A percentile compares a stretch with the other conserved stretches of the same genome.
phyloP scores from a whole-genome alignment of 495 filamentous ascomycete genomes.

The Bombardia bombarda region DNA sequence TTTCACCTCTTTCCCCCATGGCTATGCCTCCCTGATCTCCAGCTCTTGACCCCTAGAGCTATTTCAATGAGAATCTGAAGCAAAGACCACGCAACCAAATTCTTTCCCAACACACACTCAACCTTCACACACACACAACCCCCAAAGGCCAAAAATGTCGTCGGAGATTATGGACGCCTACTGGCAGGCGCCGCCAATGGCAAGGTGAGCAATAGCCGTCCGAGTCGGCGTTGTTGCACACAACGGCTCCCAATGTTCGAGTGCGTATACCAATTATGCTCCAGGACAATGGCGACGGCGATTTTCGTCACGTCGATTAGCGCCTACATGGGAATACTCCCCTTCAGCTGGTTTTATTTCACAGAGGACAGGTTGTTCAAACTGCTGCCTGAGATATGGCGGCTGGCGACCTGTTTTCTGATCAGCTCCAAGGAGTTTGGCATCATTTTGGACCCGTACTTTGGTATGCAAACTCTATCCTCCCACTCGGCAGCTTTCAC shows the following conservation, averaged over 20 bases:
- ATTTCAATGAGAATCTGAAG: constrained; percentile 10
- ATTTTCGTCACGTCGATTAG: constrained; percentile 56
- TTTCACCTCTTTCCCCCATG: constrained; percentile 5
- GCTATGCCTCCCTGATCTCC: constrained; percentile 14
- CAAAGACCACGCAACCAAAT: too few relatives aligned
- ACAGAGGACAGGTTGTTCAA: constrained; percentile 46
- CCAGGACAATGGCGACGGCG: constrained; percentile 63
- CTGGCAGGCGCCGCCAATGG: constrained; percentile 62
- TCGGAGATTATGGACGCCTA: constrained; percentile 52
- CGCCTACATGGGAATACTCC: constrained; percentile 53
- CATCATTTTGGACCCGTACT: constrained; percentile 78
- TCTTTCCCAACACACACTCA: too few relatives aligned
- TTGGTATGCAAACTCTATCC: constrained; percentile 43
- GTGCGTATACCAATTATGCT: constrained; percentile 1
- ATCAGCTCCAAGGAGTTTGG: constrained; percentile 54
- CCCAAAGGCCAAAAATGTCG: constrained; percentile 12
- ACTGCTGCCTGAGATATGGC: constrained; percentile 51
- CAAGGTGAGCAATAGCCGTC: constrained; percentile 46
- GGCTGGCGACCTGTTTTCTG: constrained; percentile 61
- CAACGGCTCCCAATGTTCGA: background rate
- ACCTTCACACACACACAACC: too few relatives aligned
- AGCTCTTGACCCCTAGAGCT: constrained; percentile 13
- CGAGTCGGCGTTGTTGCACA: background rate
- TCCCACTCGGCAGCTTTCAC: background rate
- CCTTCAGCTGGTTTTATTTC: constrained; percentile 49